A percentile compares a stretch with the other conserved stretches of the same genome.
These are phyloP conservation scores for Vanilla planifolia DNA, from an alignment of 106 monocot genomes.

Conservation along the genomic window DNA sequence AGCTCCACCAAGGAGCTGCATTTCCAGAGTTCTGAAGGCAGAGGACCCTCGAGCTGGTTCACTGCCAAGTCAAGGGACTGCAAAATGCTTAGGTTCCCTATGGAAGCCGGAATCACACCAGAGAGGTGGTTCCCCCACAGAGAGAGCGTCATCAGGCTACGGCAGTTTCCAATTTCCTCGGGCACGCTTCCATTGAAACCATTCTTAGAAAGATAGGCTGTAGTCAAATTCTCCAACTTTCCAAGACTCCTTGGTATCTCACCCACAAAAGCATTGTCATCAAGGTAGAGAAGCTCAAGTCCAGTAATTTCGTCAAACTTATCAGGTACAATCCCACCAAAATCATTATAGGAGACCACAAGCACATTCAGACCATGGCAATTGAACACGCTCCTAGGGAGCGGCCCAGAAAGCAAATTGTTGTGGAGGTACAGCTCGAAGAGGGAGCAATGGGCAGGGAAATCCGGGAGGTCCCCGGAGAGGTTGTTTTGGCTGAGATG, in stretches of 20 bases:
- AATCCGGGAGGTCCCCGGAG: conserved; percentile 44
- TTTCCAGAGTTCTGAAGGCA: conserved; percentile 58
- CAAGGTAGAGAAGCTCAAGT: conserved; percentile 31
- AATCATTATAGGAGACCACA: conserved; percentile 24
- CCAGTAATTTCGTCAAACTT: conserved; percentile 19
- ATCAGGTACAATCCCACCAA: conserved; percentile 39
- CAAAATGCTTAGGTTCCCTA: conserved; percentile 36
- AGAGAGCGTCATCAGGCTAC: conserved; percentile 17
- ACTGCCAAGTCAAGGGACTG: conserved; percentile 21
- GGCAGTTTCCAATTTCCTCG: conserved; percentile 25
- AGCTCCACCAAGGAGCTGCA: conserved; percentile 36
- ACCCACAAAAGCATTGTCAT: conserved; percentile 39
- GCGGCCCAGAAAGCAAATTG: conserved; percentile 38
- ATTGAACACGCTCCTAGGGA: conserved; percentile 40
- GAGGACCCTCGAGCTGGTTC: conserved; percentile 35
- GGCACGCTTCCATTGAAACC: conserved; percentile 45
- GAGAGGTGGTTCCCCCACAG: conserved; percentile 43
- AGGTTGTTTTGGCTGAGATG: conserved; percentile 56
- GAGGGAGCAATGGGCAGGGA: conserved; percentile 27
- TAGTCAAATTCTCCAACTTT: conserved; percentile 12
- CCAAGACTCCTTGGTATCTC: conserved; percentile 37
- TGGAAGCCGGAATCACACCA: conserved; percentile 38
- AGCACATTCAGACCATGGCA: conserved; percentile 35
- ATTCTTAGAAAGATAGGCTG: conserved; percentile 32
- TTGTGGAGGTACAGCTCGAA: conserved; percentile 24